Evolutionary conservation across 176 grass and related monocot genomes (phyloP).

Genomic region (Secale cereale): DNA sequence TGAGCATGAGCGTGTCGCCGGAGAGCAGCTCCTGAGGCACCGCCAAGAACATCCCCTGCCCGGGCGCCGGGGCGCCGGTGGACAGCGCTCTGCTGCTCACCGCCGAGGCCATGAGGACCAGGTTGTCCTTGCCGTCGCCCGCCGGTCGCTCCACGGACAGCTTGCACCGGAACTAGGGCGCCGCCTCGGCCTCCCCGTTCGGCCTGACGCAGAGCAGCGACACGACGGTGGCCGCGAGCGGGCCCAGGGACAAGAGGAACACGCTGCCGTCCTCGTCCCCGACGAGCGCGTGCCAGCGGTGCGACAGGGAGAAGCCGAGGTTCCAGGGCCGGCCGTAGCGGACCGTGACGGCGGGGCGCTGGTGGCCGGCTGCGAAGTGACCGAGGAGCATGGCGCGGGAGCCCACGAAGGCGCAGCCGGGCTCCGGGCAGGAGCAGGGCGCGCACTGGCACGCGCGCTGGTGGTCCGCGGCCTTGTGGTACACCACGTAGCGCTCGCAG

Average conservation of each 20-base stretch:
- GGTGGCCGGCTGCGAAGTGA: neutral
- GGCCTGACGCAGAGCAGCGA: neutral
- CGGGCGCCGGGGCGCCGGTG: neutral
- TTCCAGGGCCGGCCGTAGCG: neutral
- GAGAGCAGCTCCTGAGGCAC: neutral
- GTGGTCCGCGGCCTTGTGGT: neutral
- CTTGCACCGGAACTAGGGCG: neutral
- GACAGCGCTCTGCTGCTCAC: neutral
- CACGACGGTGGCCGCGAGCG: neutral
- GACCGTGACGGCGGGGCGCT: neutral
- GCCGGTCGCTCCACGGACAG: neutral
- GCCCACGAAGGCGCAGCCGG: neutral
- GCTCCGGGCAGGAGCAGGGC: constrained; percentile 18
- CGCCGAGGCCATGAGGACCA: neutral
- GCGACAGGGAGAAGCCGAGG: neutral
- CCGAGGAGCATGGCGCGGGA: neutral
- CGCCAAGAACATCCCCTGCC: neutral
- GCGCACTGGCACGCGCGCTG: neutral
- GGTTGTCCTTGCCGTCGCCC: neutral
- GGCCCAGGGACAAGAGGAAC: neutral
- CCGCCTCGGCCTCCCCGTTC: neutral
- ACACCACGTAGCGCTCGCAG: neutral
- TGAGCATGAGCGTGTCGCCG: neutral
- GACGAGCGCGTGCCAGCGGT: neutral
- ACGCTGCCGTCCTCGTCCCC: neutral